Evolutionary conservation across 768 basidiomycete species (phyloP), one percentile per base, ranked within the genome.

Genomic region (Leucosporidium scottii): DNA sequence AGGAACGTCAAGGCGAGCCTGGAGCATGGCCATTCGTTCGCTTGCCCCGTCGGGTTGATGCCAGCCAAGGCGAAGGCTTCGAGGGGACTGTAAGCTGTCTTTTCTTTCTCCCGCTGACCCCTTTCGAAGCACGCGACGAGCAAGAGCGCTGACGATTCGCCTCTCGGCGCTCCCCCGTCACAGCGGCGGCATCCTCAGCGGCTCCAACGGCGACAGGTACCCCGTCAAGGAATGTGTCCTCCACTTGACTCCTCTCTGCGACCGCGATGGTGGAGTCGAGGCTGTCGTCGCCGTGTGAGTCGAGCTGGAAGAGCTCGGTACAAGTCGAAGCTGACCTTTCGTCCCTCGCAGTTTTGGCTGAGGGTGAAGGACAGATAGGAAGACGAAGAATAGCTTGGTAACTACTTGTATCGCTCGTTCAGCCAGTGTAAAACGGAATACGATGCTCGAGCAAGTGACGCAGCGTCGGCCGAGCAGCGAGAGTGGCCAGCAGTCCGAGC

Each of bases 231-330:
- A 25, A 1, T 39, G 34, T 15, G 60, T 67, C 5, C 56, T 67
- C 0, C 66, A 67, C 18, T 36, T 67, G 7, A 53, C 57, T n/a
- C 61, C 66, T 25, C 61, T 67, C 1, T 15, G 30, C 34, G 55
- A 53, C 30, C 34, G 15, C 13, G 36, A 51, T 1, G 66, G 61
- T 4, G 2, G 31, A 1, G 48, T 49, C 36, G 60, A 61, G 50
- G 49, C 48, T 31, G 51, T 67, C 28, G 61, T 61, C 1, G 66
- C 66, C 3, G 56, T 67, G 60, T 67, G 15, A 44, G 39, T 44
- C 10, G 39, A 10, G 13, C 13, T 8, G 10, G 30, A 34, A 10
- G 10, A 21, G 64, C 64, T 50, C 58, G 34, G 28, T 10, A 10
- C 34, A 10, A 10, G 10, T 34, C 51, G 39, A 34, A 56, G 44